Evolutionary conservation across 2,329 filamentous ascomycete genomes (phyloP), one percentile per base, ranked within the genome.

Genomic region (Penicillium sp.): DNA sequence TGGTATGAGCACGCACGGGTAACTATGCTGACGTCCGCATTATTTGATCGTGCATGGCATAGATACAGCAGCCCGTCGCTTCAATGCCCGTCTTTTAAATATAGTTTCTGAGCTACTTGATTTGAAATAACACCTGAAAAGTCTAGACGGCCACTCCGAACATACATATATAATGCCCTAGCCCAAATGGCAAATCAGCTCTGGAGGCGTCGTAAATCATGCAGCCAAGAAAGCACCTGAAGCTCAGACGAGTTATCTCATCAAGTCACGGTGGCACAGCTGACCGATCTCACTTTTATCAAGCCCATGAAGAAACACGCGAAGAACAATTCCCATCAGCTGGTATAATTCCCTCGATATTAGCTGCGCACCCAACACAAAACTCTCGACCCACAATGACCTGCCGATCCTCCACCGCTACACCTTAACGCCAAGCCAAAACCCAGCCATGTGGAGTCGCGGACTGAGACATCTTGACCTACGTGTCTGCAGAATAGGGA

Each of bases 391-490:
- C 15, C 22, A 44, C 25, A 7, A 25, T n/a, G 47, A 47, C 50
- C 54, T 53, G 48, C 51, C 48, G 55, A 60, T 54, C 49, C 50
- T 46, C 47, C 53, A 56, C 49, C 51, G 46, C 44, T 40, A 43
- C 49, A 22, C 22, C 35, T 43, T 25, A 18, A 44, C 20, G 62
- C 62, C 60, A 63, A 63, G 60, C 45, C 51, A 29, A 31, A 14
- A n/a, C 49, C 44, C 26, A 31, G 23, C 51, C 29, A 51, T 57
- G 61, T 61, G 56, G 56, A 65, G 59, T 55, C 22, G 20, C 35
- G 2, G 29, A 59, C 41, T 64, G 63, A 65, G 54, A 65, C 63
- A 61, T 58, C 14, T 7, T 26, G 31, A 27, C 14, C 29, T 31
- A 18, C 18, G 3, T 25, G 23, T 27, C 40, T 46, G 49, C 49